Evolutionary conservation across 768 basidiomycete species (phyloP).

Genomic region (Saitozyma podzolica): DNA sequence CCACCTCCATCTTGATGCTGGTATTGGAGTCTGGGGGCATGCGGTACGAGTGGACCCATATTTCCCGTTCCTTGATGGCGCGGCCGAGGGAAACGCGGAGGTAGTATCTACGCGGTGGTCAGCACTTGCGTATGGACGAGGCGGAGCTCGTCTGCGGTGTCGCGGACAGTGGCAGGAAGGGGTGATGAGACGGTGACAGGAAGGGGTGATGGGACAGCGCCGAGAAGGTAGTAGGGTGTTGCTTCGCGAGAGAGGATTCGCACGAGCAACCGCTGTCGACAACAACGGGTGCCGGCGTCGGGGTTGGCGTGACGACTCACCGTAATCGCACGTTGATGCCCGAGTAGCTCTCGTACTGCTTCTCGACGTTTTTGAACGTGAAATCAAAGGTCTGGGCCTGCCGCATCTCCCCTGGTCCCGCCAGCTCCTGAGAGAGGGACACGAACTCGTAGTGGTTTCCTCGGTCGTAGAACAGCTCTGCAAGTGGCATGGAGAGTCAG

Average conservation of each 20-base stretch:
- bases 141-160: too few relatives aligned
- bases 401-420: constrained; percentile 94
- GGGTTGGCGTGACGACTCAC: constrained; percentile 58
- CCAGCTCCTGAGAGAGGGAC: constrained; percentile 90
- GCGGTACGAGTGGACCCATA: constrained; percentile 98
- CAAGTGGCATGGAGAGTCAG: constrained; percentile 35
- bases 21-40: constrained; percentile 99
- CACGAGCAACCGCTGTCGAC: background rate
- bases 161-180: too few relatives aligned
- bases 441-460: constrained; percentile 98
- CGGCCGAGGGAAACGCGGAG: constrained; percentile 86
- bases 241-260: too few relatives aligned
- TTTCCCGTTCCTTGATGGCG: constrained; percentile 88
- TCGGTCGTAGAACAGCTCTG: constrained; percentile 88
- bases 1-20: constrained; percentile 99
- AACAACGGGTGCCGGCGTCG: background rate
- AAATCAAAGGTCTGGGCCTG: constrained; percentile 96
- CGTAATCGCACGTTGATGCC: constrained; percentile 97
- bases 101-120: constrained; percentile 68
- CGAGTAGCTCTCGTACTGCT: constrained; percentile 96
- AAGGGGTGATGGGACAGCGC: too few relatives aligned
- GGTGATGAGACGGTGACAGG: too few relatives aligned
- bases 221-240: too few relatives aligned
- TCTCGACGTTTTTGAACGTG: constrained; percentile 98
- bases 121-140: too few relatives aligned